These are phyloP conservation scores for Acacia pycnantha DNA, from an alignment of 331 rosid species.

Conservation along the genomic window DNA sequence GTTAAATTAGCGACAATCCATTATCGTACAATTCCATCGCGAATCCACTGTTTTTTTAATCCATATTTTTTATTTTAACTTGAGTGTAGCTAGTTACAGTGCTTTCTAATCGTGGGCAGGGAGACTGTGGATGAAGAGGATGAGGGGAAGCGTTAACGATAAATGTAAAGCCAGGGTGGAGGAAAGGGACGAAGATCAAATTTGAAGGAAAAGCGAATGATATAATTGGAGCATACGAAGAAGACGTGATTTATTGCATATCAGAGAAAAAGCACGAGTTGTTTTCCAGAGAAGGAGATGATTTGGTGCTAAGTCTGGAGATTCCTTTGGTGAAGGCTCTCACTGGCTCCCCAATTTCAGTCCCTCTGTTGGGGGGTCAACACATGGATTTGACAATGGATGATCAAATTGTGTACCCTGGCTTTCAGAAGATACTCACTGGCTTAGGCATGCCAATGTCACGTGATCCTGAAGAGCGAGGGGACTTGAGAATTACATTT, in stretches of 20 bases:
- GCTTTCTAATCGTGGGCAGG: conserved; percentile 32
- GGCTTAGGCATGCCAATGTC: conserved; percentile 75
- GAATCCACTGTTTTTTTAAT: too few species aligned
- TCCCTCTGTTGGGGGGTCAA: conserved; percentile 71
- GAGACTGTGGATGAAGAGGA: conserved; percentile 37
- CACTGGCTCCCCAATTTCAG: conserved; percentile 53
- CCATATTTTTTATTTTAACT: too few species aligned
- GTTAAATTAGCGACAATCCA: too few species aligned
- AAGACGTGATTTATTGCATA: conserved; percentile 53
- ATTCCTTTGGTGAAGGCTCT: conserved; percentile 75
- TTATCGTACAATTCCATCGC: too few species aligned
- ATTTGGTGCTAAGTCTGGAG: conserved; percentile 54
- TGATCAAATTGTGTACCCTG: conserved; percentile 53
- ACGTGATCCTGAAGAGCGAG: conserved; percentile 50
- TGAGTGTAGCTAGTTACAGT: background rate
- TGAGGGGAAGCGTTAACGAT: conserved; percentile 54
- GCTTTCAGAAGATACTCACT: conserved; percentile 48
- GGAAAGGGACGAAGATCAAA: conserved; percentile 73
- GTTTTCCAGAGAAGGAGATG: conserved; percentile 76
- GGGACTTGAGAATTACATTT: conserved; percentile 58
- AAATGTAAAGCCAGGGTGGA: conserved; percentile 88
- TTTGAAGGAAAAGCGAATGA: conserved; percentile 78
- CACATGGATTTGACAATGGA: conserved; percentile 45
- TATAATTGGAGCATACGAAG: conserved; percentile 42
- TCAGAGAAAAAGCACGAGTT: conserved; percentile 58